Base-by-base conservation (phyloP, 768 basidiomycete species). In the Imleria badia region DNA sequence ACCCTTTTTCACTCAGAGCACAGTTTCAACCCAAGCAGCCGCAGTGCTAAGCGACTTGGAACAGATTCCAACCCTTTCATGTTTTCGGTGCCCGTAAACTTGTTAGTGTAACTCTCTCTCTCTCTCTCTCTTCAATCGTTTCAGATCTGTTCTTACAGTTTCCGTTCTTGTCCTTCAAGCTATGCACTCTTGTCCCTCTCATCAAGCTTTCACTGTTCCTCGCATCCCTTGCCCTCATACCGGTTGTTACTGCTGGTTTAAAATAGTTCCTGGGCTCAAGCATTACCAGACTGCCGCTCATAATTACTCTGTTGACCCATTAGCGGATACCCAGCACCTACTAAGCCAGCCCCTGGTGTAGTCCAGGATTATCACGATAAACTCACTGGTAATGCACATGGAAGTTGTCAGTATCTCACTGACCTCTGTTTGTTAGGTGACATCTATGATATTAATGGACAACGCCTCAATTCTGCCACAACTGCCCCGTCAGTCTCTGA, bases 241-340 rank as follows among this genome's bases (percentile, higher is more conserved):
- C 23, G 42, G 29, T 30, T 58, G 52, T 31, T 12, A 9, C 11
- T 26, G 6, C 7, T 55, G 54, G 48, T 55, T 55, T 22, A 50
- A 44, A 23, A 34, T n/a, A 5, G 12, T 13, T 7, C 11, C 48
- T 3, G 48, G 54, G 3, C 23, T 55, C 5, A 51, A 51, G 31
- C 44, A 35, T 13, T 48, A 55, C n/a, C 38, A 46, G 6, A 45
- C 38, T 6, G n/a, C 33, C 0, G 23, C 11, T 1, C 48, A 55
- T 42, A 55, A 8, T 8, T 55, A 10, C 9, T 34, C 39, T 0
- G 50, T 55, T 15, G 22, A 35, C 7, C 4, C 30, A 9, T 8
- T 10, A n/a, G n/a, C n/a, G n/a, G 15, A 19, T 12, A 11, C 3
- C 9, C 33, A 10, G n/a, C n/a, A n/a, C n/a, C n/a, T n/a, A 41